Evolutionary conservation across 768 basidiomycete genomes (phyloP).

Genomic region (Auricularia sp.): DNA sequence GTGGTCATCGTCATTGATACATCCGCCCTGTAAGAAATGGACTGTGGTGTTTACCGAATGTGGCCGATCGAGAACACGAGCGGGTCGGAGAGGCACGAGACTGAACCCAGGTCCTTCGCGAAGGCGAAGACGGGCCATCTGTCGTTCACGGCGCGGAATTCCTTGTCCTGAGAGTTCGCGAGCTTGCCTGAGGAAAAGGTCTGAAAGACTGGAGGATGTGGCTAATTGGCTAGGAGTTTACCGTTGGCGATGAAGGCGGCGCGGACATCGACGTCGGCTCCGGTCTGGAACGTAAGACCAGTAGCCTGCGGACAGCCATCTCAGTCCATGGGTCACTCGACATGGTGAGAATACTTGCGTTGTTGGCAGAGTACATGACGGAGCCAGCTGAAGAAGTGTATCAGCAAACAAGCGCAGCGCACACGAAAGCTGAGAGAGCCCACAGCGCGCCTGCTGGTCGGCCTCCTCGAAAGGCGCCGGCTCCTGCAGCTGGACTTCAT

Average conservation of each 20-base stretch:
- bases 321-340: neutral
- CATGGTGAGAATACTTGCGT: neutral
- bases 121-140: constrained; percentile 8
- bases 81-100: constrained; percentile 3
- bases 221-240: neutral
- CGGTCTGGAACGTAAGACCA: constrained; percentile 6
- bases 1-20: neutral
- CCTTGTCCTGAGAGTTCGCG: constrained; percentile 3
- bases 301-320: neutral
- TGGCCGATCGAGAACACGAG: constrained; percentile 7
- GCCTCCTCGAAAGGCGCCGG: constrained; percentile 1
- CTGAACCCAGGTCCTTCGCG: constrained; percentile 6
- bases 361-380: neutral
- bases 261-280: neutral
- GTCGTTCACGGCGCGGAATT: constrained; percentile 4
- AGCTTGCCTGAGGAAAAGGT: neutral
- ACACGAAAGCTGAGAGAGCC: no score
- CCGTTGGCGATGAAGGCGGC: neutral
- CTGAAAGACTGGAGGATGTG: no score
- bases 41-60: neutral
- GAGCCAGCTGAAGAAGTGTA: neutral
- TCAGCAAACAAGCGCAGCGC: no score
- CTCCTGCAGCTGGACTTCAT: neutral
- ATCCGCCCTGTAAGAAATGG: neutral
- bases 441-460: neutral